Base-by-base conservation (phyloP, 1,139 yeast species). In the Pichia terricola region DNA sequence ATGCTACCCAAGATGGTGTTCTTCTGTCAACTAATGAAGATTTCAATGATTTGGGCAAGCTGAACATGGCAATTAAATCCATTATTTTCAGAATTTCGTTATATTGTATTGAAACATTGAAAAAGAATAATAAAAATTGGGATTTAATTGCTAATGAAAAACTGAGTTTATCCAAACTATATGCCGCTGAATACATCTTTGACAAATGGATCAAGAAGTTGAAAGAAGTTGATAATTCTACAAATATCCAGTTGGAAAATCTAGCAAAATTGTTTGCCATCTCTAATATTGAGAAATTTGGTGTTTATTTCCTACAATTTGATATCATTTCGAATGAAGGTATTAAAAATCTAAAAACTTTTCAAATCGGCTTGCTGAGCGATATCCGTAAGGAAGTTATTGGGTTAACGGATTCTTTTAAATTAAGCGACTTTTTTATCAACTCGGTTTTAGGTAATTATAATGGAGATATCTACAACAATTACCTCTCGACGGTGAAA, bases 401-500 rank as follows among this genome's bases (percentile, higher is more conserved):
- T 60, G 85, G 86, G 25, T 71, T 85, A 55, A 84, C 95, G n/a
- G 97, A 89, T 65, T 75, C 40, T 5, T 89, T 89, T 74, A 81
- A 82, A 67, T 73, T 83, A 59, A 77, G 89, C 34, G 96, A 89
- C 65, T 84, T 77, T 68, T 75, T 83, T 66, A 74, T 89, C 61
- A 86, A 88, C 66, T 77, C 96, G 2, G 81, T 95, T 33, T 74
- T 89, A 51, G 97, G 96, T 50, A 73, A 71, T 56, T 83, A 75
- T 64, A 80, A 86, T 58, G 97, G 97, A 53, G 83, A 88, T 62
- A 80, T 86, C 45, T 89, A 88, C 69, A 81, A 80, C 62, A 79
- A 85, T 64, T 88, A 88, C 63, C 78, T 77, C 60, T 61, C 58
- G 35, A 64, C 64, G 42, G 77, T 76, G 49, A 75, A 75, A 56